phyloP scores from a whole-genome alignment of 2,329 filamentous ascomycete species.

The Hymenoscyphus occultus region DNA sequence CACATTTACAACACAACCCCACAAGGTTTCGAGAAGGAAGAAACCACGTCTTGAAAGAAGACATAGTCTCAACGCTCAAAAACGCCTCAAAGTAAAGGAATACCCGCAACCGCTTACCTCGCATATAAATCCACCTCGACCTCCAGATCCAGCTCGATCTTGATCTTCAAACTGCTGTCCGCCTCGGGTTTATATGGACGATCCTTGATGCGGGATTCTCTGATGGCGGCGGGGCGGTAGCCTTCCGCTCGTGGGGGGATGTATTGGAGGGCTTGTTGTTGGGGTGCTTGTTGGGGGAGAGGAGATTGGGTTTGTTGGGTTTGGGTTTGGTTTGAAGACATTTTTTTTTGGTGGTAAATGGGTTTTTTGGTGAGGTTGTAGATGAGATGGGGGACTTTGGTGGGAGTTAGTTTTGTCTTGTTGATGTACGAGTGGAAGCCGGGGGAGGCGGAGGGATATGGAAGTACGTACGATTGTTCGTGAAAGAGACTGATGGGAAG shows the following conservation, averaged over 20 bases:
- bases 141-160: slow-evolving; percentile 26
- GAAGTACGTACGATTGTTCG: too few relatives aligned
- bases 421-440: too few relatives aligned
- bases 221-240: slow-evolving; percentile 14
- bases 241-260: slow-evolving; percentile 7
- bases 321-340: background rate
- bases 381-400: background rate
- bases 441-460: too few relatives aligned
- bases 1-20: too few relatives aligned
- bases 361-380: background rate
- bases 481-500: too few relatives aligned
- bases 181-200: slow-evolving; percentile 13
- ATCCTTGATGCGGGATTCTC: slow-evolving; percentile 26
- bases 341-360: background rate
- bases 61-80: too few relatives aligned
- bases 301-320: background rate
- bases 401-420: too few relatives aligned
- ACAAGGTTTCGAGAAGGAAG: too few relatives aligned
- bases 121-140: slow-evolving; percentile 19
- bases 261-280: slow-evolving; percentile 4
- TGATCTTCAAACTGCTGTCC: slow-evolving; percentile 23
- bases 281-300: slow-evolving; percentile 1
- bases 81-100: too few relatives aligned
- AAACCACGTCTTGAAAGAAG: too few relatives aligned
- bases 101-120: background rate